phyloP scores from a whole-genome alignment of 805 yeast genomes.

The Priceomyces medius region DNA sequence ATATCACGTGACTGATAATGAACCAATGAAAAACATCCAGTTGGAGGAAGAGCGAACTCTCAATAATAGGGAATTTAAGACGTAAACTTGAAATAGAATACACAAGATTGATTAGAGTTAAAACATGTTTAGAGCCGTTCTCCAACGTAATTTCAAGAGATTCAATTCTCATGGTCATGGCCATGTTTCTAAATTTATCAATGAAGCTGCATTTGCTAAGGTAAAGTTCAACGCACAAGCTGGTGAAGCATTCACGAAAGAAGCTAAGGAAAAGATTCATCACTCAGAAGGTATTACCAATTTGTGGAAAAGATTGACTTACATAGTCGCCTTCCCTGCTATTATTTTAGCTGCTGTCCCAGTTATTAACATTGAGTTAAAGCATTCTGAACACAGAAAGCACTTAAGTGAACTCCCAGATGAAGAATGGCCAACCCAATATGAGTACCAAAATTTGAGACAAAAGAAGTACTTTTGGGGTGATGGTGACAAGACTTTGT shows the following conservation, averaged over 20 bases:
- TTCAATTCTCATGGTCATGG: slow-evolving; percentile 42
- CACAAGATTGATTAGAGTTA: no score
- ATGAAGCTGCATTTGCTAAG: slow-evolving; percentile 38
- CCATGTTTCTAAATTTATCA: slow-evolving; percentile 40
- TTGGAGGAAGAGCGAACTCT: not conserved
- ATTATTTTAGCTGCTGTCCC: slow-evolving; percentile 73
- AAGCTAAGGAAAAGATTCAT: slow-evolving; percentile 61
- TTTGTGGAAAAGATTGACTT: slow-evolving; percentile 84
- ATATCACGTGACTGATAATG: not conserved
- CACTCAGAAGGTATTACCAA: slow-evolving; percentile 78
- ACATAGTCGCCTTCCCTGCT: slow-evolving; percentile 80
- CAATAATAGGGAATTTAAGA: no score
- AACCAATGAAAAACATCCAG: not conserved
- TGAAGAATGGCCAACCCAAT: slow-evolving; percentile 90
- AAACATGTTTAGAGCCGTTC: slow-evolving; percentile 37
- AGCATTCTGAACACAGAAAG: slow-evolving; percentile 88
- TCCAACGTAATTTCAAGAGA: slow-evolving; percentile 40
- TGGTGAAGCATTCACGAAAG: slow-evolving; percentile 67
- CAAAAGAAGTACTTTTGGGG: slow-evolving; percentile 94
- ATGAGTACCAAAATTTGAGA: slow-evolving; percentile 91
- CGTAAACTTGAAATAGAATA: no score
- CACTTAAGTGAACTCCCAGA: slow-evolving; percentile 73
- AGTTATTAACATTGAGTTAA: slow-evolving; percentile 77
- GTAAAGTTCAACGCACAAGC: slow-evolving; percentile 52
- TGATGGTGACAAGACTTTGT: slow-evolving; percentile 93